Evolutionary conservation across 306 rosid genomes (phyloP), one percentile per base, ranked within the genome.

Genomic region (Pyrus pyrifolia): DNA sequence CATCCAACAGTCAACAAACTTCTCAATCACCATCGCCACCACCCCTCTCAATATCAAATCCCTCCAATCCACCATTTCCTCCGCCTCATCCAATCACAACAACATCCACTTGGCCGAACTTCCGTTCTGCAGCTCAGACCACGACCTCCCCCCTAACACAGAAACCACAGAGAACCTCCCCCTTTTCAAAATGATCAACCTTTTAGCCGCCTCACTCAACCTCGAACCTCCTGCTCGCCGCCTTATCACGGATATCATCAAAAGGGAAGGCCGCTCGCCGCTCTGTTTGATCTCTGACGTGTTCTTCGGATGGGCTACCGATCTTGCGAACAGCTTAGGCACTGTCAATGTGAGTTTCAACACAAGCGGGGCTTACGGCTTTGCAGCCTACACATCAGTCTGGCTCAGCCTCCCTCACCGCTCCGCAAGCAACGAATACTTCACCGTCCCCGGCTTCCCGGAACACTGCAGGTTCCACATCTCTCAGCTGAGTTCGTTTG

Each of bases 331-430:
- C 12, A 90, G 85, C 30, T 80, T 75, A 4, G 82, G 88, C 8
- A 79, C 75, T 0, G 83, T 71, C 79, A 87, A 79, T 14, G 60
- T 90, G n/a, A 5, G 45, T 4, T 90, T 90, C 86, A 40, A 87
- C n/a, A 92, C 96, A 8, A 44, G 88, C 51, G 92, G 97, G 27
- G 96, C 92, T 46, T 90, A 92, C 25, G 96, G 97, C 44, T 78
- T 89, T 23, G 3, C 88, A 59, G 88, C 93, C 45, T 92, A 81
- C 46, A 6, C 80, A 17, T 92, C 97, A 4, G 3, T 87, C 1
- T 92, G 93, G 93, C 61, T 80, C 21, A 81, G 88, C 67, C 91
- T 90, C 15, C 96, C 93, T 2, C 96, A 90, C 25, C 84, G 80
- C 0, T 72, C 80, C 6, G 64, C 86, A 4, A 79, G 79, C 29